Evolutionary conservation across 345 rosid species (phyloP).

Genomic region (Hypericum perforatum): DNA sequence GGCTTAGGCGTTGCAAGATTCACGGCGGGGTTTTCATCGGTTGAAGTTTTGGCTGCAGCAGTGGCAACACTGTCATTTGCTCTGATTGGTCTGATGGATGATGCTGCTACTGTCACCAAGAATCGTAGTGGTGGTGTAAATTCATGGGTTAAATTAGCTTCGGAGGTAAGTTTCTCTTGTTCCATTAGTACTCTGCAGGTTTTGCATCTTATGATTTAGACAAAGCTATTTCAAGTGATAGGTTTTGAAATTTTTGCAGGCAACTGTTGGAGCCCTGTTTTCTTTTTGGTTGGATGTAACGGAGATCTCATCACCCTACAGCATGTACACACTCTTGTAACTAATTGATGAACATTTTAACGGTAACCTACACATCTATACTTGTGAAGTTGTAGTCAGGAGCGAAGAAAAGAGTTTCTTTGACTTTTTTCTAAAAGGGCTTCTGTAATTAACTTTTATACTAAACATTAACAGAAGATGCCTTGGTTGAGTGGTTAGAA

Average conservation of each 20-base stretch:
- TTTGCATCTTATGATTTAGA: neutral
- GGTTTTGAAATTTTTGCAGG: constrained; percentile 32
- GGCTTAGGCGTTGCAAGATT: constrained; percentile 61
- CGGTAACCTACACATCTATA: constrained; percentile 73
- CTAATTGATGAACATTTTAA: constrained; percentile 70
- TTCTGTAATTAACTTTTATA: too few relatives aligned
- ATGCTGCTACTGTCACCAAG: constrained; percentile 34
- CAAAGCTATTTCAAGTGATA: constrained; percentile 14
- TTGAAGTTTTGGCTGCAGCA: constrained; percentile 64
- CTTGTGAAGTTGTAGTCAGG: constrained; percentile 29
- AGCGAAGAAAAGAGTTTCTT: constrained; percentile 12
- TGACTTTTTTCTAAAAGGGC: too few relatives aligned
- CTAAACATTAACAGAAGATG: too few relatives aligned
- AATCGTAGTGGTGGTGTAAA: constrained; percentile 38
- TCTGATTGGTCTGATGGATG: constrained; percentile 62
- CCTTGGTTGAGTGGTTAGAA: too few relatives aligned
- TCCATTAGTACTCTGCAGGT: constrained; percentile 9
- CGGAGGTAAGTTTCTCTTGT: constrained; percentile 41
- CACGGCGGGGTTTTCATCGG: constrained; percentile 43
- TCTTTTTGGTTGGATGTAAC: constrained; percentile 70
- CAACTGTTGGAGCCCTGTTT: constrained; percentile 56
- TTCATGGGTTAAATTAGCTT: constrained; percentile 39
- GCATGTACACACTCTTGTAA: constrained; percentile 96
- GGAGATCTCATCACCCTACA: constrained; percentile 68
- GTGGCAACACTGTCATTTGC: constrained; percentile 61